These are phyloP conservation scores for Pyrenophora tritici-repentis DNA, from an alignment of 2,329 filamentous ascomycete genomes.

Conservation along the genomic window DNA sequence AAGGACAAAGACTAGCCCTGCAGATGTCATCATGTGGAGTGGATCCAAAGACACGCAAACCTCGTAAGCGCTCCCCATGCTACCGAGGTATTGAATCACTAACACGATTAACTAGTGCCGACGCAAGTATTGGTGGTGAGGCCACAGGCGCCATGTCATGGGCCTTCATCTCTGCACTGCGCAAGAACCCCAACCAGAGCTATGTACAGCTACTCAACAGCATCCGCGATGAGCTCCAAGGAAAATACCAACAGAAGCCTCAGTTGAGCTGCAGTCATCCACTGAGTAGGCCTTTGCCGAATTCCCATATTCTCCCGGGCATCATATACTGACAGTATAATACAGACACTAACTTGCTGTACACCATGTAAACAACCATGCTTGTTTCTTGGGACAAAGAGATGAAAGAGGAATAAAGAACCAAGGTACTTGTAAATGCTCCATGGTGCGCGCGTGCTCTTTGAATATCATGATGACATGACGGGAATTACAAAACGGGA, in stretches of 20 bases:
- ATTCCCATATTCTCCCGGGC: not conserved
- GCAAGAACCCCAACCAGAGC: constrained; percentile 92
- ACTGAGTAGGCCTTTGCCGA: constrained; percentile 68
- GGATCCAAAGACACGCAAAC: constrained; percentile 96
- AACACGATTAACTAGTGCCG: constrained; percentile 64
- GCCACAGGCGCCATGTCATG: constrained; percentile 98
- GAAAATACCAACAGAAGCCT: constrained; percentile 91
- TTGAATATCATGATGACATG: too few species aligned
- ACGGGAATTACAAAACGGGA: too few species aligned
- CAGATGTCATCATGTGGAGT: constrained; percentile 97
- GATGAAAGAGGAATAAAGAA: not conserved
- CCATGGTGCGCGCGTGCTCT: not conserved
- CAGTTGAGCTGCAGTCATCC: constrained; percentile 97
- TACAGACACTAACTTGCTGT: constrained; percentile 24
- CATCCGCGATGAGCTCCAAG: constrained; percentile 84
- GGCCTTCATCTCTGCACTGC: constrained; percentile 90
- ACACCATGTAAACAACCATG: constrained; percentile 18
- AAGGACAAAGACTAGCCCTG: constrained; percentile 88
- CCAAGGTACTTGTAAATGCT: not conserved
- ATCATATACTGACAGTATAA: not conserved
- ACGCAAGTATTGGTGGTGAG: constrained; percentile 84
- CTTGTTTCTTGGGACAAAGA: not conserved
- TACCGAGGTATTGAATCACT: not conserved
- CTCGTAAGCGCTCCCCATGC: constrained; percentile 63
- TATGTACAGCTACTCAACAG: constrained; percentile 96